Percentiles rank a stretch among this genome's conserved stretches.
Conservation (phyloP, 768 basidiomycete genomes). For the Astraeus odoratus region DNA sequence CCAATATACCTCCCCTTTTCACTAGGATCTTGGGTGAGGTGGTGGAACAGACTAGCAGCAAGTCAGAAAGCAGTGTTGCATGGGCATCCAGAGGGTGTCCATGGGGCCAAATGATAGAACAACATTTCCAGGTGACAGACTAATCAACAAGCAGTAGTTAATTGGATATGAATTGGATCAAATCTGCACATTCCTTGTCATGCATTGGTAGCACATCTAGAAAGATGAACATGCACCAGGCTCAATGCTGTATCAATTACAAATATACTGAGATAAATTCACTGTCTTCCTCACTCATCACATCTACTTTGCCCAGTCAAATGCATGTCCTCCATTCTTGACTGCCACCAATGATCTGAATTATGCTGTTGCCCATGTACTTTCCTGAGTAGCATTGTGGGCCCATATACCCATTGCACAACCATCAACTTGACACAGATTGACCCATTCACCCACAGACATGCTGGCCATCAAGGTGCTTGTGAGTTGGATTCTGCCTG, state of each 20-base stretch:
- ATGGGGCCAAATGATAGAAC: constrained; percentile 78
- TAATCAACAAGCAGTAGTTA: constrained; percentile 74
- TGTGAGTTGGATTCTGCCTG: constrained; percentile 72
- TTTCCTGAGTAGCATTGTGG: constrained; percentile 30
- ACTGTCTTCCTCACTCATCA: constrained; percentile 54
- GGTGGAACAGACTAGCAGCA: constrained; percentile 69
- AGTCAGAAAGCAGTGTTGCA: constrained; percentile 67
- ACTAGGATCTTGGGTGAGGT: constrained; percentile 70
- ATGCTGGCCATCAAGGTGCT: constrained; percentile 68
- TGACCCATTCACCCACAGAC: constrained; percentile 62
- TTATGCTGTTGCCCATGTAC: constrained; percentile 72
- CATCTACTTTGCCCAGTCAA: constrained; percentile 81
- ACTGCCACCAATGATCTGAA: constrained; percentile 74
- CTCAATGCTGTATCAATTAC: constrained; percentile 77
- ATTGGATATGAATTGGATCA: constrained; percentile 72
- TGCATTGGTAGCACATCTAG: neutral
- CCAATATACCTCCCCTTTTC: constrained; percentile 73
- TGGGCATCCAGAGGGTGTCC: constrained; percentile 70
- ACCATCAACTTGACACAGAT: constrained; percentile 70
- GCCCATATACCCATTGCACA: constrained; percentile 77
- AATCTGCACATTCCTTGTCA: constrained; percentile 36
- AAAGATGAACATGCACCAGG: constrained; percentile 37
- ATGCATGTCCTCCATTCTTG: constrained; percentile 62
- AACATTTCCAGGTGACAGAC: constrained; percentile 64
- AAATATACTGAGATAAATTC: constrained; percentile 65